phyloP scores from a whole-genome alignment of 2,329 filamentous ascomycete species.

The Hypoxylon sp. region DNA sequence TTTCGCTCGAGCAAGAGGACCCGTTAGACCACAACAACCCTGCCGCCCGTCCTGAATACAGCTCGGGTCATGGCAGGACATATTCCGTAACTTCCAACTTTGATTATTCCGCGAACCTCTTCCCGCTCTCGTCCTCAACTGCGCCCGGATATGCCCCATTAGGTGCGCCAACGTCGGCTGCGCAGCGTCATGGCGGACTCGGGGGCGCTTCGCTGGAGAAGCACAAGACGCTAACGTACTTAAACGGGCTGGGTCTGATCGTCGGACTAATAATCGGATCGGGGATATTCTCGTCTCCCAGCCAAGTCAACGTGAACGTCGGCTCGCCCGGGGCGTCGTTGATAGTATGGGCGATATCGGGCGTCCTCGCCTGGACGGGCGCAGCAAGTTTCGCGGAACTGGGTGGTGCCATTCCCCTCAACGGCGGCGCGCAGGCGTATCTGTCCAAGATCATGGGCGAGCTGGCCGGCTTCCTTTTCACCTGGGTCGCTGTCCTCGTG shows the following conservation, averaged over 20 bases:
- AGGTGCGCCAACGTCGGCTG: slow-evolving; percentile 75
- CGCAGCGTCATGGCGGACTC: slow-evolving; percentile 63
- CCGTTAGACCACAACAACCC: slow-evolving; percentile 74
- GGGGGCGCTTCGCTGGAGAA: slow-evolving; percentile 89
- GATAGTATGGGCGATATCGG: slow-evolving; percentile 91
- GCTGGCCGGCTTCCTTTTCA: slow-evolving; percentile 91
- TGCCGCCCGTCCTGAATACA: slow-evolving; percentile 56
- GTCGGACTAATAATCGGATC: slow-evolving; percentile 95
- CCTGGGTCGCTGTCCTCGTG: slow-evolving; percentile 94
- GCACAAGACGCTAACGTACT: slow-evolving; percentile 93
- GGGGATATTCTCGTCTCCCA: slow-evolving; percentile 94
- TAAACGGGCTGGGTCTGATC: slow-evolving; percentile 92
- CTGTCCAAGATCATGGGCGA: slow-evolving; percentile 97
- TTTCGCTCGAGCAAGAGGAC: slow-evolving; percentile 90
- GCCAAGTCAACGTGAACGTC: slow-evolving; percentile 90
- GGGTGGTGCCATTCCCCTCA: slow-evolving; percentile 93
- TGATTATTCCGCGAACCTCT: slow-evolving; percentile 93
- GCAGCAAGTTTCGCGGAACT: slow-evolving; percentile 95
- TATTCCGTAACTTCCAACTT: slow-evolving; percentile 95
- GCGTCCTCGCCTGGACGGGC: slow-evolving; percentile 95
- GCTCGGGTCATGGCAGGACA: slow-evolving; percentile 69
- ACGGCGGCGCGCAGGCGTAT: slow-evolving; percentile 94
- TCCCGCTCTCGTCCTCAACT: slow-evolving; percentile 87
- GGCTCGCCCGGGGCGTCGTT: slow-evolving; percentile 91
- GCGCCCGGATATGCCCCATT: slow-evolving; percentile 83